Percentiles rank a stretch among this genome's conserved stretches.
These are phyloP conservation scores for Thinopyrum obtusiflorum DNA, from an alignment of 202 grass and related monocot genomes.

Conservation along the genomic window DNA sequence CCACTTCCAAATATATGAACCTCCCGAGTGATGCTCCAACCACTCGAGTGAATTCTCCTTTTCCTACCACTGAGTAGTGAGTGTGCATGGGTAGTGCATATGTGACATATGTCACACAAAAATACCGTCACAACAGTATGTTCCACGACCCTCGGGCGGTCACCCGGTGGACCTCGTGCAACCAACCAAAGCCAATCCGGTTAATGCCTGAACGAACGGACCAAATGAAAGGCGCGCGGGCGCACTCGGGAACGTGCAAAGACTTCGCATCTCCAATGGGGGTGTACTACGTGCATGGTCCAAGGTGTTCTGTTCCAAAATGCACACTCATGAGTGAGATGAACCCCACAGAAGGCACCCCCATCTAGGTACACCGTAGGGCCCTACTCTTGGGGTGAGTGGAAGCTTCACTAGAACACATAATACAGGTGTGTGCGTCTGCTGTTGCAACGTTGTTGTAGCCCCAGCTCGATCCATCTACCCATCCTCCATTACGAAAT, in stretches of 20 bases:
- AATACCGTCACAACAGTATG: not conserved
- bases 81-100: not conserved
- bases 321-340: not conserved
- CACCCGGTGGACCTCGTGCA: no score
- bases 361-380: not conserved
- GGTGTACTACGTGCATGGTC: not conserved
- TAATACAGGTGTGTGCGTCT: not conserved
- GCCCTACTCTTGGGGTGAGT: not conserved
- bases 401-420: constrained; percentile 44
- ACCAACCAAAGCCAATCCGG: not conserved
- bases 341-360: not conserved
- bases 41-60: not conserved
- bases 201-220: not conserved
- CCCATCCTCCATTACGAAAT: not conserved
- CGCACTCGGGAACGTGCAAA: not conserved
- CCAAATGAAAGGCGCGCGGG: not conserved
- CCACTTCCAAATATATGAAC: not conserved
- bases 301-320: constrained; percentile 20
- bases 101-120: not conserved
- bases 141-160: not conserved
- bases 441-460: not conserved
- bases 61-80: not conserved
- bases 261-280: not conserved
- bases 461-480: not conserved
- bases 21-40: not conserved